Conservation (phyloP, 495 filamentous ascomycete genomes). For the Tuber magnatum region DNA sequence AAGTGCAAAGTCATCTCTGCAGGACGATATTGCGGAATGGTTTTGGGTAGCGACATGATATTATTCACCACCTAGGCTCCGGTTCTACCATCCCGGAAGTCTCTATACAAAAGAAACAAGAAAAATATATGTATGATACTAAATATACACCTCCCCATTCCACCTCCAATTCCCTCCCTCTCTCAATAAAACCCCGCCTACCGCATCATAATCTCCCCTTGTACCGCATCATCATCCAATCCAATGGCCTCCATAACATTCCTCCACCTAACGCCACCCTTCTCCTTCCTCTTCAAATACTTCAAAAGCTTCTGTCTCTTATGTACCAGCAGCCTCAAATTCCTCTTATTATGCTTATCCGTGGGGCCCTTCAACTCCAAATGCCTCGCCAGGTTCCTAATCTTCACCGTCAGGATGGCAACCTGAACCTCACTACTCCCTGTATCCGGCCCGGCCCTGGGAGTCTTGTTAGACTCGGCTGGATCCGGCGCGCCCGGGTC, state of each 20-base stretch:
- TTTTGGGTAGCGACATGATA: neutral
- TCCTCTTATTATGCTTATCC: slow-evolving; percentile 92
- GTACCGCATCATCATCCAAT: slow-evolving; percentile 57
- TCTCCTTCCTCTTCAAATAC: slow-evolving; percentile 82
- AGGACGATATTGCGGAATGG: neutral
- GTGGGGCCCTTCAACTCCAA: slow-evolving; percentile 41
- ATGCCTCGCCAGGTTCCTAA: slow-evolving; percentile 60
- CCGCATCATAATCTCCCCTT: slow-evolving; percentile 30
- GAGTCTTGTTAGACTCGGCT: slow-evolving; percentile 46
- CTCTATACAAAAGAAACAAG: neutral
- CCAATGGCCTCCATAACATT: slow-evolving; percentile 74
- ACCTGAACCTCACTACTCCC: slow-evolving; percentile 93
- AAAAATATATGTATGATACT: neutral
- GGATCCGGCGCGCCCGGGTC: slow-evolving; percentile 28
- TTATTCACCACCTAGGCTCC: neutral
- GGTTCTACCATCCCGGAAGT: neutral
- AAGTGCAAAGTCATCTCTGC: neutral
- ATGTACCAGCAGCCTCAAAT: slow-evolving; percentile 76
- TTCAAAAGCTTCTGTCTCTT: slow-evolving; percentile 76
- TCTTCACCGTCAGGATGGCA: slow-evolving; percentile 93
- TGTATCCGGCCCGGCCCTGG: slow-evolving; percentile 78
- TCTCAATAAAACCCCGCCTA: neutral
- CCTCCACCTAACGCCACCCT: slow-evolving; percentile 81
- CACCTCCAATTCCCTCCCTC: neutral
- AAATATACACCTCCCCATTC: neutral